These are phyloP conservation scores for Coix lacrymajobi DNA, from an alignment of 176 grass and related monocot genomes.

Conservation along the genomic window DNA sequence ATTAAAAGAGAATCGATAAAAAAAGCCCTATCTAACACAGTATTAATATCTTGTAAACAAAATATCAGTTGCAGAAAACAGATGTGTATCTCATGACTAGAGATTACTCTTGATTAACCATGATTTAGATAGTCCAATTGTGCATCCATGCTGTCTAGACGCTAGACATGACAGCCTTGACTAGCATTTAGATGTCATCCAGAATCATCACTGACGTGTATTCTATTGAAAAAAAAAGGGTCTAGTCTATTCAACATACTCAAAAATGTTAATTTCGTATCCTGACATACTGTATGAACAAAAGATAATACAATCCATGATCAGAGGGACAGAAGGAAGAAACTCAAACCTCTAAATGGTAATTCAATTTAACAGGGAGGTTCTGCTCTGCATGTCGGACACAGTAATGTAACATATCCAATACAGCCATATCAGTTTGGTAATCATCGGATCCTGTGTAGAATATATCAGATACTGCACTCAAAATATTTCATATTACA, in stretches of 20 bases:
- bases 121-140: not conserved
- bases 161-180: not conserved
- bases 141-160: not conserved
- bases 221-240: not conserved
- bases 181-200: not conserved
- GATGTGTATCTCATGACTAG: not conserved
- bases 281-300: not conserved
- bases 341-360: conserved; percentile 44
- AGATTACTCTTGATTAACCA: not conserved
- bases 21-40: not conserved
- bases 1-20: not conserved
- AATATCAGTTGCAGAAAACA: not conserved
- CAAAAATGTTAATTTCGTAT: not conserved
- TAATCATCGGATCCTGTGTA: conserved; percentile 44
- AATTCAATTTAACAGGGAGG: conserved; percentile 44
- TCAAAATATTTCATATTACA: not conserved
- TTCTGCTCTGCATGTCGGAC: conserved; percentile 65
- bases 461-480: not conserved
- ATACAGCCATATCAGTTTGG: conserved; percentile 44
- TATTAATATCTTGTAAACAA: not conserved
- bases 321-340: not conserved
- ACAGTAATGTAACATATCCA: conserved; percentile 68
- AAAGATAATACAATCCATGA: not conserved
- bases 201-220: not conserved
- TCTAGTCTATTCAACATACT: not conserved